Base-by-base conservation (phyloP, 805 yeast genomes). In the Candida ortonii region DNA sequence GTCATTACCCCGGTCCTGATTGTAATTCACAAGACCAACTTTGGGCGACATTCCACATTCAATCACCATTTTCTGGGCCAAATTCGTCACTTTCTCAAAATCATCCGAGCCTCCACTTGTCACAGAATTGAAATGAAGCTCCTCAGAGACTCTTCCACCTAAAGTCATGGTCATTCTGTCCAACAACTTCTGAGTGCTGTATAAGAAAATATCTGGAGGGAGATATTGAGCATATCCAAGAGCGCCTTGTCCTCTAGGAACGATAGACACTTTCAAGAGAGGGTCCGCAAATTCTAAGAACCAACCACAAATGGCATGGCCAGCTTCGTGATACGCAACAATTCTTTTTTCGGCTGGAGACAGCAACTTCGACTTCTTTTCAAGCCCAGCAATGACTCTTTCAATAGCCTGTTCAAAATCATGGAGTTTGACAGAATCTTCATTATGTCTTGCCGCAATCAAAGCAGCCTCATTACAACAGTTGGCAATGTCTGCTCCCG, bases 221-320 rank as follows among this genome's bases (percentile, higher is more conserved):
- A 89, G 68, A 54, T 88, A 85, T 61, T 89, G 96, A 3, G 97
- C 96, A 59, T 89, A 88, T n/a, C 97, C 97, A 36, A 88, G 67
- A 10, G 96, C 95, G 32, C 95, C 96, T 60, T 84, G 85, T 15
- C 96, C 96, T 61, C 95, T 78, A 38, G 97, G 97, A 43, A 88
- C 85, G 48, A 88, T 88, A 14, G 95, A 83, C n/a, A 88, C 96
- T 61, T 88, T 88, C 39, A 89, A 73, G 40, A 88, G 66, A 6
- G 97, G 97, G 58, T 88, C 95, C 8, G 97, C 96, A 64, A 66
- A 78, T 62, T 79, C 75, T 54, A 88, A 69, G 56, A 68, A 86
- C 97, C 96, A 89, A 15, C 96, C 97, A 62, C 96, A 84, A 30
- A 88, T 82, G 4, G 97, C 97, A 59, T 88, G 97, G 0, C 97